Conservation (phyloP, 2,329 filamentous ascomycete genomes). For the Diaporthe australafricana region DNA sequence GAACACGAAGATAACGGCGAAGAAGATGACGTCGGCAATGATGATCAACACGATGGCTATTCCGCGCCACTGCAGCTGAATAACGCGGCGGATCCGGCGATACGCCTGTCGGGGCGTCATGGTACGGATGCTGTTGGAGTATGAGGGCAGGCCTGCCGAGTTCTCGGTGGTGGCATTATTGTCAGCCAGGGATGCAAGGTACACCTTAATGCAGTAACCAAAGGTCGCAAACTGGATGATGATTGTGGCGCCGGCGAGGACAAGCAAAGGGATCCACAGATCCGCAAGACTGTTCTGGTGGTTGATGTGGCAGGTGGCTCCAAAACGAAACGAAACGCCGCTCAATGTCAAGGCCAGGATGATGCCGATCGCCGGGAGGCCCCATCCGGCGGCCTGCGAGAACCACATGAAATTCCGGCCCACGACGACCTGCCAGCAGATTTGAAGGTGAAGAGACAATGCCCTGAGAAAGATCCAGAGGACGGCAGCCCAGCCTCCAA, state of each 20-base stretch:
- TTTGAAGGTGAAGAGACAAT: slow-evolving; percentile 93
- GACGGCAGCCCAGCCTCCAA: slow-evolving; percentile 85
- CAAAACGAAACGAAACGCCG: slow-evolving; percentile 94
- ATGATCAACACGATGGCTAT: slow-evolving; percentile 92
- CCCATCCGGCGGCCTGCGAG: slow-evolving; percentile 85
- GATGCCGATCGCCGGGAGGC: slow-evolving; percentile 81
- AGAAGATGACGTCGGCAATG: slow-evolving; percentile 91
- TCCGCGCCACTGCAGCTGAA: slow-evolving; percentile 94
- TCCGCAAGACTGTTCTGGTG: slow-evolving; percentile 83
- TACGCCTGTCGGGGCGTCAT: slow-evolving; percentile 90
- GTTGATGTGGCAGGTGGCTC: slow-evolving; percentile 93
- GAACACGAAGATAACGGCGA: slow-evolving; percentile 90
- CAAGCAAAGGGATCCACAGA: slow-evolving; percentile 90
- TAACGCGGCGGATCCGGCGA: slow-evolving; percentile 84
- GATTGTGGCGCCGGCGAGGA: slow-evolving; percentile 80
- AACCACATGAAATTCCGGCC: slow-evolving; percentile 91
- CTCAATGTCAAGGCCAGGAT: slow-evolving; percentile 83
- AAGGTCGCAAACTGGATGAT: slow-evolving; percentile 88
- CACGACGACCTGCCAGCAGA: slow-evolving; percentile 95
- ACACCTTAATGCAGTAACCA: slow-evolving; percentile 94
- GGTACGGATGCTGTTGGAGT: slow-evolving; percentile 79
- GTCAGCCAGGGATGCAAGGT: slow-evolving; percentile 85
- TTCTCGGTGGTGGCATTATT: slow-evolving; percentile 76
- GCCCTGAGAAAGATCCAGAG: slow-evolving; percentile 94
- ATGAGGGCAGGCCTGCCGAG: slow-evolving; percentile 76